These are phyloP conservation scores for Phyllosticta citrichinensis DNA, from an alignment of 2,329 filamentous ascomycete species.

Conservation along the genomic window DNA sequence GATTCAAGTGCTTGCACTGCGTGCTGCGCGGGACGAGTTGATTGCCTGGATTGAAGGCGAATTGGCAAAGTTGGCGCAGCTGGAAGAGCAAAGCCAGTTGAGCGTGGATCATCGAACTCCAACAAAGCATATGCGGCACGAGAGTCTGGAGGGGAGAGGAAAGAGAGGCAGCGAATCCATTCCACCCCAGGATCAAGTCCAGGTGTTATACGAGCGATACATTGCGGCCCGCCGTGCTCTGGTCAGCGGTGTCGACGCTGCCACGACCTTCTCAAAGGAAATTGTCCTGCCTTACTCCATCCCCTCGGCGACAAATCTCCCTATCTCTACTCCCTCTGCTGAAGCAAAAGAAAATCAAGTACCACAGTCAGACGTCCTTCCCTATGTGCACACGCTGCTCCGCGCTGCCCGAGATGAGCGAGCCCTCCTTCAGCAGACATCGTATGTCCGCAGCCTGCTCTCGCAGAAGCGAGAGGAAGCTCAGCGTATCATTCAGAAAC, in stretches of 20 bases:
- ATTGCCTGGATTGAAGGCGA: constrained; percentile 43
- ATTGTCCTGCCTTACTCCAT: neutral
- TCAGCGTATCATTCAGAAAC: constrained; percentile 20
- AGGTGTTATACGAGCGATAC: constrained; percentile 23
- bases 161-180: neutral
- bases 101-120: neutral
- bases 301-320: neutral
- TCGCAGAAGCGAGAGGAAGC: constrained; percentile 21
- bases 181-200: constrained; percentile 19
- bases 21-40: constrained; percentile 38
- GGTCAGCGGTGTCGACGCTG: constrained; percentile 11
- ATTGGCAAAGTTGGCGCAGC: constrained; percentile 31
- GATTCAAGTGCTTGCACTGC: constrained; percentile 30
- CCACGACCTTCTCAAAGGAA: neutral
- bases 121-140: neutral
- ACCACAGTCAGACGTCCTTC: constrained; percentile 17
- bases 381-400: constrained; percentile 21
- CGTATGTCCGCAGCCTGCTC: constrained; percentile 25
- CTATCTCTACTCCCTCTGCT: neutral
- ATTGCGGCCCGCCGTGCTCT: constrained; percentile 17
- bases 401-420: constrained; percentile 20
- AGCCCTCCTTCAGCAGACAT: constrained; percentile 23
- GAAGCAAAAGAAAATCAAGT: neutral
- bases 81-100: constrained; percentile 19
- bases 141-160: neutral